Percentiles rank a stretch among this genome's conserved stretches.
Evolutionary conservation across 441 rosid genomes (phyloP).

Genomic region (Bruguiera hainesii): DNA sequence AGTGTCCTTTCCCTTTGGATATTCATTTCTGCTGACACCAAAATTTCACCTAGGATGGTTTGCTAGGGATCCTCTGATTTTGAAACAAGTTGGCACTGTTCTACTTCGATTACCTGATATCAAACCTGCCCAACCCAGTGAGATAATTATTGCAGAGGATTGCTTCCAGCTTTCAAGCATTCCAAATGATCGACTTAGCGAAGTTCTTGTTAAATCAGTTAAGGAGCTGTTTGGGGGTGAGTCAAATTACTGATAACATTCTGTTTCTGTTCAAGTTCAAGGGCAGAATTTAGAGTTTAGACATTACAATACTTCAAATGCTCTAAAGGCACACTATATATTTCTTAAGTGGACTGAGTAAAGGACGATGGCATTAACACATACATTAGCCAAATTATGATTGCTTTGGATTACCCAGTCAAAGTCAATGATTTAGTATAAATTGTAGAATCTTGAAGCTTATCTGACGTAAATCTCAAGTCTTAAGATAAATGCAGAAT

Average conservation of each 20-base stretch:
- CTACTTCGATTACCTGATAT: conserved; percentile 49
- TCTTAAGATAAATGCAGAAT: neutral
- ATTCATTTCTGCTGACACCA: conserved; percentile 2
- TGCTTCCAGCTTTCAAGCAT: conserved; percentile 67
- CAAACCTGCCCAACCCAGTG: conserved; percentile 36
- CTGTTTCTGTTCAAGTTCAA: conserved; percentile 1
- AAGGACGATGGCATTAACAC: neutral
- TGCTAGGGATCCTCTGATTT: conserved; percentile 47
- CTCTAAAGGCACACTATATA: neutral
- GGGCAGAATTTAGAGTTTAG: neutral
- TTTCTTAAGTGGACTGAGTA: neutral
- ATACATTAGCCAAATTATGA: neutral
- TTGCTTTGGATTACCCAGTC: neutral
- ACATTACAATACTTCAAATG: neutral
- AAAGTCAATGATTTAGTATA: no score
- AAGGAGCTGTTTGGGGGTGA: conserved; percentile 66
- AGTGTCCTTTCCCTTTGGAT: neutral
- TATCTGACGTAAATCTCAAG: no score
- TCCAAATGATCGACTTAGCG: conserved; percentile 44
- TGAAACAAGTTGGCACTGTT: conserved; percentile 60
- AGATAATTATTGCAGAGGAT: conserved; percentile 64
- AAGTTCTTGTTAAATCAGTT: conserved; percentile 51
- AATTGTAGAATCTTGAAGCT: no score
- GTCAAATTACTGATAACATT: conserved; percentile 12
- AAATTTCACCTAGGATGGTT: conserved; percentile 62